Percentiles rank a stretch among this genome's conserved stretches.
Evolutionary conservation across 768 basidiomycete genomes (phyloP).

Genomic region (Psilocybe sp.): DNA sequence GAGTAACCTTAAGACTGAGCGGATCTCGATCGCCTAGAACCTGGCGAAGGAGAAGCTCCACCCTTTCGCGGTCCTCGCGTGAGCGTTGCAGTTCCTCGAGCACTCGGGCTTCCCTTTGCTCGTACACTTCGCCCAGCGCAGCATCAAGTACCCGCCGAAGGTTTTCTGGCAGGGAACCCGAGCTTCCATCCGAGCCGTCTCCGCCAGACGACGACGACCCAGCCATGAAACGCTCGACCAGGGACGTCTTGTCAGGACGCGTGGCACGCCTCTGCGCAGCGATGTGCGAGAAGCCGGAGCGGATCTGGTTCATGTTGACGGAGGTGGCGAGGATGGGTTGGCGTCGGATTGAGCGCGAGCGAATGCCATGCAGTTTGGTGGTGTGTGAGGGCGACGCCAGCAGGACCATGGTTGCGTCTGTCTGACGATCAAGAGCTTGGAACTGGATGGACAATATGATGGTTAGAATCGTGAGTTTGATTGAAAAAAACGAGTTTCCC

Average conservation of each 20-base stretch:
- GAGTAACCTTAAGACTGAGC: too few species aligned
- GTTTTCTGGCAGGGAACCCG: constrained; percentile 58
- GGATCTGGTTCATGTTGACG: constrained; percentile 49
- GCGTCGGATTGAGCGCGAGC: constrained; percentile 68
- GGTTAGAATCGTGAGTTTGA: background rate
- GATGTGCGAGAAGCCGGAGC: constrained; percentile 55
- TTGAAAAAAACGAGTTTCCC: too few species aligned
- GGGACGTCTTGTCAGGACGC: constrained; percentile 39
- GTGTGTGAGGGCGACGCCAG: constrained; percentile 75
- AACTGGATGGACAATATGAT: constrained; percentile 42
- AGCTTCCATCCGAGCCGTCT: constrained; percentile 55
- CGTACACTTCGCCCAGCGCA: constrained; percentile 65
- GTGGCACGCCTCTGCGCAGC: constrained; percentile 51
- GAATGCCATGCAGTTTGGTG: constrained; percentile 59
- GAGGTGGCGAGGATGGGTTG: constrained; percentile 45
- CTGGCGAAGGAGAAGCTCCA: constrained; percentile 65
- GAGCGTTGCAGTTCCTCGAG: constrained; percentile 66
- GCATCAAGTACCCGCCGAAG: constrained; percentile 66
- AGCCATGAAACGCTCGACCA: constrained; percentile 48
- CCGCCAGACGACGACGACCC: constrained; percentile 41
- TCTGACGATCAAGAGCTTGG: constrained; percentile 75
- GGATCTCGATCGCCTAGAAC: constrained; percentile 42
- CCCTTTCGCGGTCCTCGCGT: constrained; percentile 62
- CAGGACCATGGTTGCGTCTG: constrained; percentile 73
- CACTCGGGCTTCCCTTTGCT: constrained; percentile 67